Evolutionary conservation across 2,329 filamentous ascomycete species (phyloP).

Genomic region (Xylaria sp.): DNA sequence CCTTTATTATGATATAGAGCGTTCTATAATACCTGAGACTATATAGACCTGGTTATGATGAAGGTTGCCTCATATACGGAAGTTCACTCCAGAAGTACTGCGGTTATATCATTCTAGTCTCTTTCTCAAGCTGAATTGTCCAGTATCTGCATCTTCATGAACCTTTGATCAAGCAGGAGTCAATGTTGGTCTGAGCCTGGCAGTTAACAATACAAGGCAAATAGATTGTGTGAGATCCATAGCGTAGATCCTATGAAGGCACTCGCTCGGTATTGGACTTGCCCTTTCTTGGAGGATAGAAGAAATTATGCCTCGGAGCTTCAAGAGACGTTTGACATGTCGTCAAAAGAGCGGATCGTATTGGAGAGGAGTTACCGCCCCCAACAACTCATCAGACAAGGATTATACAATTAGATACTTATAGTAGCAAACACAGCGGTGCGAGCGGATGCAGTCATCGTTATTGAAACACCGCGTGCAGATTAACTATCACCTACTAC

Average conservation of each 20-base stretch:
- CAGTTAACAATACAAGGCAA: too few species aligned
- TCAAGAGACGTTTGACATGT: neutral
- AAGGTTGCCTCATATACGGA: neutral
- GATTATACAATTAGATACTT: neutral
- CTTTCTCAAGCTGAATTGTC: neutral
- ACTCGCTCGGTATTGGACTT: neutral
- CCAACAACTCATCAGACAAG: neutral
- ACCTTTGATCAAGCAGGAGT: neutral
- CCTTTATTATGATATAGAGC: neutral
- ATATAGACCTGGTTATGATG: neutral
- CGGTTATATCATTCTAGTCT: neutral
- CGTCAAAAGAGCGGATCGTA: neutral
- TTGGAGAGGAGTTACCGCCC: neutral
- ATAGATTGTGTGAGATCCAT: neutral
- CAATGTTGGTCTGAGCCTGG: too few species aligned
- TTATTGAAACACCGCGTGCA: slow-evolving; percentile 3
- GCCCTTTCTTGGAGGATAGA: neutral
- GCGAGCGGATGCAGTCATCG: neutral
- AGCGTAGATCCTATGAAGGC: neutral
- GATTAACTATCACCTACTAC: neutral
- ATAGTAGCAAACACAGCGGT: neutral
- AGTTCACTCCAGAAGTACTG: neutral
- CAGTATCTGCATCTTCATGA: neutral
- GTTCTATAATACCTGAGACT: neutral
- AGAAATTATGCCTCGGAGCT: neutral